Evolutionary conservation across 345 rosid species (phyloP).

Genomic region (Passiflora organensis): DNA sequence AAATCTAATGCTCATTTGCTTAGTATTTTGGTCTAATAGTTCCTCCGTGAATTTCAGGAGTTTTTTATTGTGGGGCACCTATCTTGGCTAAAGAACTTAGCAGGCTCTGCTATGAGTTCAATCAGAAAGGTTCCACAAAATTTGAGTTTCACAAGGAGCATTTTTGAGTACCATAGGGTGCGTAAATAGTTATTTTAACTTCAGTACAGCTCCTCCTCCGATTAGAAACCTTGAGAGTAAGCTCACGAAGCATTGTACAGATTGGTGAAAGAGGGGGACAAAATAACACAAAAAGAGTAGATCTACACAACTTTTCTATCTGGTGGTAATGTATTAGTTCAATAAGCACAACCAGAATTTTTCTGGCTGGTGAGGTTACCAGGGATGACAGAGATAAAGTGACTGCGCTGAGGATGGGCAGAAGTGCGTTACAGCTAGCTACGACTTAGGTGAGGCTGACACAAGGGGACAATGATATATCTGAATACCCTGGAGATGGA

Average conservation of each 20-base stretch:
- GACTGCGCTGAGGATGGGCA: background rate
- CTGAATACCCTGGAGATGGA: constrained; percentile 4
- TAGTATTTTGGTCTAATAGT: background rate
- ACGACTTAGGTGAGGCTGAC: constrained; percentile 18
- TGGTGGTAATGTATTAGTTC: background rate
- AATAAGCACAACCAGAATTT: too few species aligned
- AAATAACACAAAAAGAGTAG: background rate
- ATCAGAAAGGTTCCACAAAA: constrained; percentile 88
- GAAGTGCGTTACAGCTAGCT: constrained; percentile 36
- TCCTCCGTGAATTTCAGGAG: constrained; percentile 46
- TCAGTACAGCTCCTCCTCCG: background rate
- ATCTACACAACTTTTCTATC: background rate
- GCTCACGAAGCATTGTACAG: constrained; percentile 29
- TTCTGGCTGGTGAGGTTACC: constrained; percentile 15
- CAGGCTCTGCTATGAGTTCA: constrained; percentile 85
- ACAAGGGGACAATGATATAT: constrained; percentile 1
- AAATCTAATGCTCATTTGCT: too few species aligned
- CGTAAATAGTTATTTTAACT: background rate
- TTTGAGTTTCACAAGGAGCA: constrained; percentile 98
- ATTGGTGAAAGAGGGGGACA: constrained; percentile 1
- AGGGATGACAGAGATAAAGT: constrained; percentile 8
- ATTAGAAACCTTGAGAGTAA: constrained; percentile 14
- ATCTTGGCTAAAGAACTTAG: constrained; percentile 83
- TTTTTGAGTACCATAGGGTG: constrained; percentile 35
- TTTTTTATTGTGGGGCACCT: constrained; percentile 96